Percentiles rank a stretch among this genome's conserved stretches.
phyloP scores from a whole-genome alignment of 2,329 filamentous ascomycete species.

The Paramyrothecium roridum region DNA sequence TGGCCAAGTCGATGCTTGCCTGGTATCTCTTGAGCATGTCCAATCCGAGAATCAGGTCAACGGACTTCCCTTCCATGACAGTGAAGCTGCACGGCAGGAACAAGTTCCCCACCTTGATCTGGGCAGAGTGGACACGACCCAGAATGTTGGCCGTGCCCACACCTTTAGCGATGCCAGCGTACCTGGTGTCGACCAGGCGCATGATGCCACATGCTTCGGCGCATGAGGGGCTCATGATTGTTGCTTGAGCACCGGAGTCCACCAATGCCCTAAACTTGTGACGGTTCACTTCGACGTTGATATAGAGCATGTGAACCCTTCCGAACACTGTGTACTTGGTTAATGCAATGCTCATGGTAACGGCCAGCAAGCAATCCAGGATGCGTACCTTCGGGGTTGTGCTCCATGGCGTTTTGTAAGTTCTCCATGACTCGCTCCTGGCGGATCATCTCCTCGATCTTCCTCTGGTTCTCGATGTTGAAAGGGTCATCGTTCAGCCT shows the following conservation, averaged over 20 bases:
- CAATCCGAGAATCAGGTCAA: slow-evolving; percentile 86
- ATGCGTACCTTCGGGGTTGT: slow-evolving; percentile 86
- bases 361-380: too few relatives aligned
- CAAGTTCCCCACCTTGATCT: slow-evolving; percentile 86
- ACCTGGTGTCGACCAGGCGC: slow-evolving; percentile 89
- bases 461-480: slow-evolving; percentile 83
- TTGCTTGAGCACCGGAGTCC: slow-evolving; percentile 94
- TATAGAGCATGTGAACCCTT: slow-evolving; percentile 92
- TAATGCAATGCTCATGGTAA: neutral
- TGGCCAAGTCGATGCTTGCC: slow-evolving; percentile 82
- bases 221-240: slow-evolving; percentile 95
- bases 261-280: slow-evolving; percentile 92
- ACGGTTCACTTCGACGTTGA: slow-evolving; percentile 92
- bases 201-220: slow-evolving; percentile 93
- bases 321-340: slow-evolving; percentile 68
- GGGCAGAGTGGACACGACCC: slow-evolving; percentile 90
- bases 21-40: slow-evolving; percentile 98
- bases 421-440: slow-evolving; percentile 95
- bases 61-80: slow-evolving; percentile 98
- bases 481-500: slow-evolving; percentile 91
- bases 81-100: slow-evolving; percentile 94
- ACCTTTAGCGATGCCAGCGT: slow-evolving; percentile 85
- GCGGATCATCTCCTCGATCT: slow-evolving; percentile 96
- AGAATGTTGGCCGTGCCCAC: slow-evolving; percentile 94
- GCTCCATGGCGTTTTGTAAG: slow-evolving; percentile 91